Percentiles rank a stretch among this genome's conserved stretches.
Evolutionary conservation across 2,329 filamentous ascomycete genomes (phyloP).

Genomic region (Lasiodiplodia theobromae): DNA sequence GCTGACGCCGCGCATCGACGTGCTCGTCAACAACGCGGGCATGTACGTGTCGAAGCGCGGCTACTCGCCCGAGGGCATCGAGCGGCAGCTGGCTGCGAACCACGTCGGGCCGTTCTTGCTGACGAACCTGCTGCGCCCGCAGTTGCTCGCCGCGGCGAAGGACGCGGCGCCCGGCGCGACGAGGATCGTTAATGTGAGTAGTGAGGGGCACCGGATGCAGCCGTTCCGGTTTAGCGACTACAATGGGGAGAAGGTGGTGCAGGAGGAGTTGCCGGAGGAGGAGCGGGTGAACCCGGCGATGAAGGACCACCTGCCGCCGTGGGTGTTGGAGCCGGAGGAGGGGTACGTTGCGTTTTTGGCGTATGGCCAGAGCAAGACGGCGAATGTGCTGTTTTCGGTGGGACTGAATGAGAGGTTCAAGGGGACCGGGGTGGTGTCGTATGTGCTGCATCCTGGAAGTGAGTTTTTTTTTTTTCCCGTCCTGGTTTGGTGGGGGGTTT

Average conservation of each 20-base stretch:
- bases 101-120: conserved; percentile 55
- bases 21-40: conserved; percentile 52
- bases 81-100: conserved; percentile 56
- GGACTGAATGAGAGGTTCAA: conserved; percentile 37
- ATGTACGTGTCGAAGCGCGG: conserved; percentile 40
- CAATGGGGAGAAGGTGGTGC: background rate
- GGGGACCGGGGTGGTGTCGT: conserved; percentile 36
- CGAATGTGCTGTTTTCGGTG: conserved; percentile 39
- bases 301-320: background rate
- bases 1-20: conserved; percentile 46
- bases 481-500: background rate
- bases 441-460: conserved; percentile 41
- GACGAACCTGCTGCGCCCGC: conserved; percentile 52
- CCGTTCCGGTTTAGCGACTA: conserved; percentile 34
- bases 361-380: conserved; percentile 39
- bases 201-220: conserved; percentile 32
- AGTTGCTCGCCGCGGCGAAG: conserved; percentile 45
- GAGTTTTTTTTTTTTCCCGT: no score
- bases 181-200: conserved; percentile 41
- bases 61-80: conserved; percentile 51
- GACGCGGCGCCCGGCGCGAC: conserved; percentile 28
- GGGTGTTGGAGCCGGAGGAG: background rate
- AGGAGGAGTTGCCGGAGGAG: background rate
- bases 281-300: background rate
- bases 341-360: conserved; percentile 25